Conservation (phyloP, 345 rosid genomes). For the Anacardium occidentale region DNA sequence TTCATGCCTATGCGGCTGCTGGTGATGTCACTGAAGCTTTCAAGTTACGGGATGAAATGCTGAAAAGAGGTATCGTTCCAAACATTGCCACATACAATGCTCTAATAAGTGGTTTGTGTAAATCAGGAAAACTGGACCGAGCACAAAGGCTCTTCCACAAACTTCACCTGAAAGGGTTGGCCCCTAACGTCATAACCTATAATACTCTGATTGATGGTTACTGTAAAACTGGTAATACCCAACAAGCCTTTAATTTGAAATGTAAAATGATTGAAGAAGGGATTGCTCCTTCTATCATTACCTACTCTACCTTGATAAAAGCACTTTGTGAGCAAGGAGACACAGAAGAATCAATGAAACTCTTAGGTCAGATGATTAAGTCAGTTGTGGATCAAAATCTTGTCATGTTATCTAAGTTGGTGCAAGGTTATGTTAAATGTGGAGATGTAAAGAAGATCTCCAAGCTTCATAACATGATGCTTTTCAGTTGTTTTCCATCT, state of each 20-base stretch:
- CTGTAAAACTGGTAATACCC: slow-evolving; percentile 42
- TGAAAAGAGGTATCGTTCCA: slow-evolving; percentile 48
- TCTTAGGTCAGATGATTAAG: slow-evolving; percentile 32
- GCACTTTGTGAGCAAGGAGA: slow-evolving; percentile 40
- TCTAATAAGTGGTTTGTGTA: slow-evolving; percentile 65
- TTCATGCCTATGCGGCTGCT: slow-evolving; percentile 56
- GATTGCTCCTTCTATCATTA: slow-evolving; percentile 35
- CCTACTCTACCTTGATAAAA: slow-evolving; percentile 37
- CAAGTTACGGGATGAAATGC: slow-evolving; percentile 65
- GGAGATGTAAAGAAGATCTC: slow-evolving; percentile 22
- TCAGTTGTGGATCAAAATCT: slow-evolving; percentile 25
- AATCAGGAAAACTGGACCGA: slow-evolving; percentile 49
- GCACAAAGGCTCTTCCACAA: slow-evolving; percentile 59
- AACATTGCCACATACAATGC: slow-evolving; percentile 64
- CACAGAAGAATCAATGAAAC: slow-evolving; percentile 23
- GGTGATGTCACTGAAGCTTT: slow-evolving; percentile 68
- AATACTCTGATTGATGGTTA: slow-evolving; percentile 51
- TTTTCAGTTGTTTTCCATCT: slow-evolving; percentile 15
- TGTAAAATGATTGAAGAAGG: slow-evolving; percentile 51
- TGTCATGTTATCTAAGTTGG: slow-evolving; percentile 22
- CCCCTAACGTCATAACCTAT: slow-evolving; percentile 55
- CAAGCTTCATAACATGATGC: slow-evolving; percentile 18
- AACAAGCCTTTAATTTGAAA: slow-evolving; percentile 49
- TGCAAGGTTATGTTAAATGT: slow-evolving; percentile 9
- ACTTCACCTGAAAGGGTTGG: slow-evolving; percentile 51